Evolutionary conservation across 805 yeast species (phyloP).

Genomic region (Candida loeiensis): DNA sequence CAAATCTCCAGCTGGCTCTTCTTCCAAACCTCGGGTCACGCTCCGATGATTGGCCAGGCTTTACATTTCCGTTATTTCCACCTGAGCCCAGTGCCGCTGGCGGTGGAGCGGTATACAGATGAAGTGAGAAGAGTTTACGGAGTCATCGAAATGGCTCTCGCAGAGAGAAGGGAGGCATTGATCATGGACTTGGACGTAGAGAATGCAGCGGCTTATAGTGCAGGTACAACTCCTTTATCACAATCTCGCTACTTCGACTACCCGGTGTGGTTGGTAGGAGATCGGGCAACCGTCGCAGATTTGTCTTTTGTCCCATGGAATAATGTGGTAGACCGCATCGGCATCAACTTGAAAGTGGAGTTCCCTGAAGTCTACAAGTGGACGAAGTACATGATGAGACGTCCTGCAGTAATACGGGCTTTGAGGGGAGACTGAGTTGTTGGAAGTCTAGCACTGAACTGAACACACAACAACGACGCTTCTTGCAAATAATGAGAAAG

Average conservation of each 20-base stretch:
- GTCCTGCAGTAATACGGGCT: constrained; percentile 88
- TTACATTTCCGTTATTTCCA: constrained; percentile 91
- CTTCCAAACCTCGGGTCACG: constrained; percentile 95
- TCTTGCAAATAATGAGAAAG: too few relatives aligned
- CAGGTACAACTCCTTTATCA: constrained; percentile 83
- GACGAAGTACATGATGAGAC: constrained; percentile 93
- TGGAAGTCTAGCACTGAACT: constrained; percentile 1
- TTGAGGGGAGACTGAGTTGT: constrained; percentile 57
- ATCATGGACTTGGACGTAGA: constrained; percentile 86
- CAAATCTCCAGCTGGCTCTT: constrained; percentile 87
- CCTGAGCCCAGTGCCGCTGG: constrained; percentile 77
- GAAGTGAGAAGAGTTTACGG: constrained; percentile 93
- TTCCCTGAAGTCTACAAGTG: constrained; percentile 95
- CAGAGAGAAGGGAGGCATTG: constrained; percentile 85
- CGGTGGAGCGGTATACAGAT: constrained; percentile 85
- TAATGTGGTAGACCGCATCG: constrained; percentile 89
- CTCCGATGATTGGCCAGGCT: constrained; percentile 98
- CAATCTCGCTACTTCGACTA: constrained; percentile 85
- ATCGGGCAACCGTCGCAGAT: constrained; percentile 77
- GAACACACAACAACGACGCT: too few relatives aligned
- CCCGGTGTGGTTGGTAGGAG: constrained; percentile 95
- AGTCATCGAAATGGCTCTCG: constrained; percentile 90
- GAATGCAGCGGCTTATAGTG: constrained; percentile 80
- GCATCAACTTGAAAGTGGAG: constrained; percentile 80
- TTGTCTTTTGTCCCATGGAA: constrained; percentile 95